These are phyloP conservation scores for Arctium lappa DNA, from an alignment of 129 eudicot species.

Conservation along the genomic window DNA sequence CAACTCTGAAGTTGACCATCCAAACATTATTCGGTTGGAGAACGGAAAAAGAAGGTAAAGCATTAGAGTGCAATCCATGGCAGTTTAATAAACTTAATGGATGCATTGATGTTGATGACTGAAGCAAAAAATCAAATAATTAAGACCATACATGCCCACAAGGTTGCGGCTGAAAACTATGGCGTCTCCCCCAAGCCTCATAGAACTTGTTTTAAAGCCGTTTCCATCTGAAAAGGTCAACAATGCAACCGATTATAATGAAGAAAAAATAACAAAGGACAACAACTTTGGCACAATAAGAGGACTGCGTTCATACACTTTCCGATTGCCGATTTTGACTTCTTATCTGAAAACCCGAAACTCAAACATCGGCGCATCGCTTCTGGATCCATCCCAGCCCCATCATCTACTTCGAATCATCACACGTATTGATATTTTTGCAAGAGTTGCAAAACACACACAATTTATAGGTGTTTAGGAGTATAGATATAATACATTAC, in stretches of 20 bases:
- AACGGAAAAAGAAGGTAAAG: too few species aligned
- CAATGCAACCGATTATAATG: slow-evolving; percentile 19
- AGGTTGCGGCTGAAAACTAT: slow-evolving; percentile 74
- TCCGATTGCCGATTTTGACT: slow-evolving; percentile 68
- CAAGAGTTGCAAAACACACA: neutral
- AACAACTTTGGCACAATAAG: neutral
- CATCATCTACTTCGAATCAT: slow-evolving; percentile 60
- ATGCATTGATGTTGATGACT: too few species aligned
- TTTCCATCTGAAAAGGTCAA: slow-evolving; percentile 75
- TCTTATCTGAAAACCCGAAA: slow-evolving; percentile 88
- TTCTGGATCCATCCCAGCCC: slow-evolving; percentile 91
- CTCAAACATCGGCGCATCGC: slow-evolving; percentile 82
- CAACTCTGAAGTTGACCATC: neutral
- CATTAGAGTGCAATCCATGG: too few species aligned
- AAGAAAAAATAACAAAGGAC: neutral
- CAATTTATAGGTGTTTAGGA: neutral
- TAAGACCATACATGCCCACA: slow-evolving; percentile 37
- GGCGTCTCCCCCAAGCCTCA: slow-evolving; percentile 96
- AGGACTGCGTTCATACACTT: slow-evolving; percentile 49
- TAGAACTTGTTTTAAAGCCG: slow-evolving; percentile 91
- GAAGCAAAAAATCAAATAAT: neutral
- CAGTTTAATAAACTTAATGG: too few species aligned
- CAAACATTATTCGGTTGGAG: too few species aligned
- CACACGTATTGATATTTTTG: neutral
- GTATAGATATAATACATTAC: slow-evolving; percentile 29